Evolutionary conservation across 73 alveolate species (phyloP), one percentile per base, ranked within the genome.

Genomic region (Symbiodinium natans): DNA sequence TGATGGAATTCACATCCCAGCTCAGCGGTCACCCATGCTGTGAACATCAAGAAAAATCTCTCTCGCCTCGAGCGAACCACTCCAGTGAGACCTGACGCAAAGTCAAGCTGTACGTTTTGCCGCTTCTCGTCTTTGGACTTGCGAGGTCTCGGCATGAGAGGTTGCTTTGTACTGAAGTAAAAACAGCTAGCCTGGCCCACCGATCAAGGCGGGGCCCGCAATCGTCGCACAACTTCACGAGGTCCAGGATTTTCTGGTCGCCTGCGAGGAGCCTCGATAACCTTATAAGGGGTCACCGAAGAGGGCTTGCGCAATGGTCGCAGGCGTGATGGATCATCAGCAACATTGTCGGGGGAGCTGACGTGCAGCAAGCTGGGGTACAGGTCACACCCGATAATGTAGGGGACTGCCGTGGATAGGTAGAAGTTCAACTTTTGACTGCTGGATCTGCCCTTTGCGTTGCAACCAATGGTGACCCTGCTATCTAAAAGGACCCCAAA

Each of bases 381-480:
- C 19, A 89, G 33, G 36, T 41, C 73, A 0, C 87, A 59, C 9
- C 87, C 96, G 2, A 89, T 4, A 29, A 89, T 15, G 54, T 40
- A 89, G 2, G 87, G 87, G 1, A 89, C n/a, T 1, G 39, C 11
- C 56, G 77, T 89, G 39, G 40, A 17, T 41, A 89, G 25, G 52
- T 40, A 40, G 34, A 7, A 40, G 31, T 40, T 89, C 39, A 89
- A 34, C 8, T 27, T 40, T 36, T 8, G 17, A 5, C 63, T 29
- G n/a, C 75, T 38, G 38, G 54, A 27, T 29, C 96, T 38, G 27
- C 96, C 96, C 33, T 89, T 89, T 0, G 87, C 42, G 31, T 59
- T 31, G 71, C 77, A 38, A 11, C 87, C 96, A 10, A 89, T 89
- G 1, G 54, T 59, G 27, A 89, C 96, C 29, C 87, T 25, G 42